Conservation (phyloP, 208 protist genomes). For the Vickermania spadyakhi region DNA sequence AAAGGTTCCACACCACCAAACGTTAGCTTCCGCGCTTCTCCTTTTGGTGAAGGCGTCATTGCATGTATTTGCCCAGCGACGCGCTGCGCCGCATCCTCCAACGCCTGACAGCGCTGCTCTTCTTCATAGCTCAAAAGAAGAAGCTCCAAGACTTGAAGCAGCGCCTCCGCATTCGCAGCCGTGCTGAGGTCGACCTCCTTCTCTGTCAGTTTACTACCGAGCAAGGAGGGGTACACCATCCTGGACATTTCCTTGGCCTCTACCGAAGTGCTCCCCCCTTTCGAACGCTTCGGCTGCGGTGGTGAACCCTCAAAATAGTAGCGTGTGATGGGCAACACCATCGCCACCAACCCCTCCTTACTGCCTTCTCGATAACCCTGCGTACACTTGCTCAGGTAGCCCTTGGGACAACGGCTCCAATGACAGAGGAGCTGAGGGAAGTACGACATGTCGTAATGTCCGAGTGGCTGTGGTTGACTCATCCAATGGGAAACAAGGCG, state of each 20-base stretch:
- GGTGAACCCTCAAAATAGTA: neutral
- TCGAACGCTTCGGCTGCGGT: neutral
- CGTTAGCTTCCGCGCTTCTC: neutral
- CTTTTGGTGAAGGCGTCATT: conserved; percentile 3
- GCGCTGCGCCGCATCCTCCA: neutral
- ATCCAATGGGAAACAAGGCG: conserved; percentile 20
- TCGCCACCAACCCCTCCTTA: neutral
- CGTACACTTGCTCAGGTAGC: neutral
- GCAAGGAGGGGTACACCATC: neutral
- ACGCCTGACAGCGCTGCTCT: conserved; percentile 5
- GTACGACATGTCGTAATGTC: conserved; percentile 55
- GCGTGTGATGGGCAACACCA: neutral
- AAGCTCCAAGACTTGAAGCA: conserved; percentile 61
- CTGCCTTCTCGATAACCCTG: neutral
- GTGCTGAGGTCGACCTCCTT: conserved; percentile 71
- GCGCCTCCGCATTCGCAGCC: conserved; percentile 32
- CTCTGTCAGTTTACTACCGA: conserved; percentile 19
- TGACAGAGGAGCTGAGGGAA: conserved; percentile 43
- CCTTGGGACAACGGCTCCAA: neutral
- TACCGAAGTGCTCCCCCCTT: neutral
- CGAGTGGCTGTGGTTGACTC: conserved; percentile 30
- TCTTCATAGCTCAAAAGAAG: conserved; percentile 22
- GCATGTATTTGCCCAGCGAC: neutral
- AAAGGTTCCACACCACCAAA: neutral
- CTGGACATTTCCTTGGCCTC: neutral